A percentile compares a stretch with the other conserved stretches of the same genome.
Conservation (phyloP, 2,329 filamentous ascomycete species). For the Zymoseptoria ardabiliae region DNA sequence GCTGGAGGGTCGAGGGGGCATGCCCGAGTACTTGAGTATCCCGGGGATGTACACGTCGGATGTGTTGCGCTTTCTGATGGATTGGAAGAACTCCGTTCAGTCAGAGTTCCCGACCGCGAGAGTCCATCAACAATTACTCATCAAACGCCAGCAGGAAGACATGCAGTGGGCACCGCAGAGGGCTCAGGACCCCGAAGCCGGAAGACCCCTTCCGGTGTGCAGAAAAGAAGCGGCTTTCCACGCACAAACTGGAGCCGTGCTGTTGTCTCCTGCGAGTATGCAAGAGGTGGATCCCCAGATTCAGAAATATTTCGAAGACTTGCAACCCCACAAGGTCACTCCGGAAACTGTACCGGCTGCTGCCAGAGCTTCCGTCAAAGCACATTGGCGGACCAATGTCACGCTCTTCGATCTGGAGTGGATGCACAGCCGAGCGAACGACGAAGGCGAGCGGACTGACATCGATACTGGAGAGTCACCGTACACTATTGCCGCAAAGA, state of each 20-base stretch:
- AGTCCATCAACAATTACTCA: neutral
- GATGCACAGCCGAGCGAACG: neutral
- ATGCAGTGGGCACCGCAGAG: neutral
- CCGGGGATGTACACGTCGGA: slow-evolving; percentile 2
- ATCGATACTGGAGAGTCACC: neutral
- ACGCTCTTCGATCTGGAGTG: slow-evolving; percentile 9
- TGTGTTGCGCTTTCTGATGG: slow-evolving; percentile 1
- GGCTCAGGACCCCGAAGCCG: neutral
- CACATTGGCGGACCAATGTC: slow-evolving; percentile 4
- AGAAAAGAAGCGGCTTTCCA: slow-evolving; percentile 8
- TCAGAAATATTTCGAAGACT: slow-evolving; percentile 30
- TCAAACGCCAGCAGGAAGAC: neutral
- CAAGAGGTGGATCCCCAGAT: slow-evolving; percentile 6
- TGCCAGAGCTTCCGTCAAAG: neutral
- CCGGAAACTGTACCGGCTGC: neutral
- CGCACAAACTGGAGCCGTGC: slow-evolving; percentile 8
- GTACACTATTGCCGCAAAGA: neutral
- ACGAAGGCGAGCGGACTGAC: neutral
- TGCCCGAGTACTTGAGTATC: slow-evolving; percentile 2
- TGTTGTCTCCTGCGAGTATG: neutral
- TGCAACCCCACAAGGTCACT: neutral
- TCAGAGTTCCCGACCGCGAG: slow-evolving; percentile 3
- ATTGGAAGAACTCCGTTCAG: slow-evolving; percentile 7
- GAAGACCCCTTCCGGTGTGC: neutral
- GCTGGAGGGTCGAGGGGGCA: slow-evolving; percentile 1